Evolutionary conservation across 2,329 filamentous ascomycete species (phyloP).

Genomic region (Xylariales sp.): DNA sequence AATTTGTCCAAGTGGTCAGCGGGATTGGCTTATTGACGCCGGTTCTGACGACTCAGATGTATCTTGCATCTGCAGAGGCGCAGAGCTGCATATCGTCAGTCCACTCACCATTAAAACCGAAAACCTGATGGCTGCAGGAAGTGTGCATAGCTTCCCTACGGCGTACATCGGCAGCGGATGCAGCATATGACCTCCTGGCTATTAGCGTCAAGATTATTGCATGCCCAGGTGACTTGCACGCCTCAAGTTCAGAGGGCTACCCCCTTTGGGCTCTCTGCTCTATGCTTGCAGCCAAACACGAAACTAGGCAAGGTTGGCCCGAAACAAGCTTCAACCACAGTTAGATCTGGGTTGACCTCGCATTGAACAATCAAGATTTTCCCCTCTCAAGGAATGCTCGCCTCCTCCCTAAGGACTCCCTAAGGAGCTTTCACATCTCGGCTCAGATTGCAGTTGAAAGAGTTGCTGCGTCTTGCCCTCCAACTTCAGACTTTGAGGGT

Average conservation of each 20-base stretch:
- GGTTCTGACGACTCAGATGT: slow-evolving; percentile 17
- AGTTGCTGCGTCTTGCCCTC: too few relatives aligned
- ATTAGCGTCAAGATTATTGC: slow-evolving; percentile 15
- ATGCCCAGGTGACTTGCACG: too few relatives aligned
- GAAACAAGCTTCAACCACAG: too few relatives aligned
- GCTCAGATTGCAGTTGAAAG: too few relatives aligned
- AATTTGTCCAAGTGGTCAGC: slow-evolving; percentile 26
- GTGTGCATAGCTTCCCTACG: slow-evolving; percentile 24
- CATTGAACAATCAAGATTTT: too few relatives aligned
- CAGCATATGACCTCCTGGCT: slow-evolving; percentile 25
- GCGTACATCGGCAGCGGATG: slow-evolving; percentile 17
- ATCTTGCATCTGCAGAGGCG: slow-evolving; percentile 26
- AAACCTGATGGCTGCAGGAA: slow-evolving; percentile 27
- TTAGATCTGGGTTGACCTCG: neutral
- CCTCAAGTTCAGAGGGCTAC: slow-evolving; percentile 3
- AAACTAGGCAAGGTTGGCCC: neutral
- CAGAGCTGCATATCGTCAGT: slow-evolving; percentile 24
- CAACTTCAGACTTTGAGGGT: too few relatives aligned
- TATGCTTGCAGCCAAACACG: slow-evolving; percentile 1
- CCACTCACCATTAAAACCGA: slow-evolving; percentile 24
- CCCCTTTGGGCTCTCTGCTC: neutral
- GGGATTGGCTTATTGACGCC: slow-evolving; percentile 26
- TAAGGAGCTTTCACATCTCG: too few relatives aligned
- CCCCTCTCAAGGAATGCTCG: too few relatives aligned
- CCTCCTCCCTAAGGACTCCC: too few relatives aligned